Evolutionary conservation across 2,329 filamentous ascomycete species (phyloP).

Genomic region (Fusarium buharicum): DNA sequence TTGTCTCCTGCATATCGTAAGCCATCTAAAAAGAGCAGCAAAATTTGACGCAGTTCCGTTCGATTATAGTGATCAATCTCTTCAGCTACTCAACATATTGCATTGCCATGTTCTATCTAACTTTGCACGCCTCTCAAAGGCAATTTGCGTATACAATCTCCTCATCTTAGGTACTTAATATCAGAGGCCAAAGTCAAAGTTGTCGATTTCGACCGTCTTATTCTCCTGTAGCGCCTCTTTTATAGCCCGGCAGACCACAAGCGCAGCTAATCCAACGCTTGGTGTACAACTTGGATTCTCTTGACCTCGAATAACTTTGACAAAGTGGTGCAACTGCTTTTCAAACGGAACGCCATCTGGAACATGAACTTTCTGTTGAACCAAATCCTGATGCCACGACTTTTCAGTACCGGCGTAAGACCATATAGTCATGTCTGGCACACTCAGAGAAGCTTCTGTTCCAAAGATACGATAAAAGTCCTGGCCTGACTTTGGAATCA

Average conservation of each 20-base stretch:
- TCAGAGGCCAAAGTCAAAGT: neutral
- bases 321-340: constrained; percentile 62
- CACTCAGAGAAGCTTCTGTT: constrained; percentile 60
- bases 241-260: constrained; percentile 64
- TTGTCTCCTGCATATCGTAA: no score
- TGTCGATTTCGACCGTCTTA: constrained; percentile 39
- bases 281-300: constrained; percentile 59
- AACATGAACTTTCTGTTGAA: constrained; percentile 43
- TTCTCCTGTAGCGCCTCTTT: constrained; percentile 54
- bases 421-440: constrained; percentile 63
- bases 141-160: no score
- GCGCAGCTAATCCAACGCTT: constrained; percentile 60
- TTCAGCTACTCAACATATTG: no score
- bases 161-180: no score
- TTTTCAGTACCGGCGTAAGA: constrained; percentile 55
- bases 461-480: constrained; percentile 68
- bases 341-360: constrained; percentile 57
- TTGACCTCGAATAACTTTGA: constrained; percentile 57
- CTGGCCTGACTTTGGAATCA: constrained; percentile 55
- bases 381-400: constrained; percentile 55
- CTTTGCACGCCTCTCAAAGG: no score
- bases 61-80: no score
- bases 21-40: no score
- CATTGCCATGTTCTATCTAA: no score
- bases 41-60: no score